Conservation (phyloP, 2,329 filamentous ascomycete genomes). For the Phyllosticta ampelicida region DNA sequence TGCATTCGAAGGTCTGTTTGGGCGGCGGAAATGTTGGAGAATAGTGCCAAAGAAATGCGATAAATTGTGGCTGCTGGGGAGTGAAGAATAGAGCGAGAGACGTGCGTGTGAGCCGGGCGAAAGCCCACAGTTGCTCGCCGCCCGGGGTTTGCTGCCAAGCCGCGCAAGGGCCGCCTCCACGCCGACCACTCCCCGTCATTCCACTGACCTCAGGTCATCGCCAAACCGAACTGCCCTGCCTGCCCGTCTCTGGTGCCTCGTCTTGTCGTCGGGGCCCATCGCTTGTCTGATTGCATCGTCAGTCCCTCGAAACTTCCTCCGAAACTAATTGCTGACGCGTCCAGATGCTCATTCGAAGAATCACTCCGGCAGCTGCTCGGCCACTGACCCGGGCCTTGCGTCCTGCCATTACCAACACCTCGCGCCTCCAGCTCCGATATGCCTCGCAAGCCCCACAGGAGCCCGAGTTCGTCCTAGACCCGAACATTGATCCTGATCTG, state of each 20-base stretch:
- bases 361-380: conserved; percentile 27
- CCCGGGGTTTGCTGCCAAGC: neutral
- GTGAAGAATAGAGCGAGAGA: neutral
- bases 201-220: neutral
- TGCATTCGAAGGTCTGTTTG: neutral
- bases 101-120: neutral
- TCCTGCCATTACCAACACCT: conserved; percentile 22
- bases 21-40: neutral
- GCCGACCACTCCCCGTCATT: neutral
- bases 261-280: conserved; percentile 1
- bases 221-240: too few relatives aligned
- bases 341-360: conserved; percentile 34
- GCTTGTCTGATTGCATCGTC: conserved; percentile 3
- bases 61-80: neutral
- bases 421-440: conserved; percentile 27
- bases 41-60: neutral
- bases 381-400: conserved; percentile 28
- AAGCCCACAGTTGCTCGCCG: neutral
- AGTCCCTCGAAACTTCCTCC: neutral
- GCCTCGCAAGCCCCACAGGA: conserved; percentile 16
- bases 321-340: neutral
- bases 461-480: neutral
- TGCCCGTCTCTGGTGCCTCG: neutral
- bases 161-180: neutral
- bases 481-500: conserved; percentile 32